Base-by-base conservation (phyloP, 1,284 basidiomycete species). In the Coniferiporia sulphurascens region DNA sequence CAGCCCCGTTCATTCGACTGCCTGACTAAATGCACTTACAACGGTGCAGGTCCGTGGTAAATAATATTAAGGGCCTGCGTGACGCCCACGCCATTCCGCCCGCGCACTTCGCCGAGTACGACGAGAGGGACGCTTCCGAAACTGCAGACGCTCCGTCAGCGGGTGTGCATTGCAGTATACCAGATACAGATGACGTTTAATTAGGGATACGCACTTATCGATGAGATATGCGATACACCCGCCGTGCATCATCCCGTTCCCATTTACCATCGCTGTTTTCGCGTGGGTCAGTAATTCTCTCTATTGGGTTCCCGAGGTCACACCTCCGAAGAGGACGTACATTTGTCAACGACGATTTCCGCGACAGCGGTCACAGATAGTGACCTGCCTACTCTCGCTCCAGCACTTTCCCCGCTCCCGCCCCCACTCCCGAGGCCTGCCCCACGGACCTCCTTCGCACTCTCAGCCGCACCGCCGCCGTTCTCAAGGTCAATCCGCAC, bases 201-300 rank as follows among this genome's bases (percentile, higher is more conserved):
- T 17, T 17, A 21, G 41, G 45, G 13, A 54, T 34, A 70, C 79
- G 56, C 62, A 85, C 84, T 86, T 87, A 72, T 89, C 87, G 55
- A 88, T 81, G 58, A 89, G 72, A 69, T 87, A 88, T 51, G 85
- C 83, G 43, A 88, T 68, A 56, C 85, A 86, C 46, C 84, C 86
- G 13, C 87, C 86, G 63, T 89, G 86, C 32, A 87, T 74, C 78
- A 86, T 85, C 1, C 84, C 83, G 35, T 85, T 84, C 13, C 86
- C 86, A 64, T 89, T 88, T 32, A 87, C 73, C 84, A 87, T 87
- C 61, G 79, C 86, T 86, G 61, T 50, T 48, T 51, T 59, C 36
- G 58, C 48, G 17, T 10, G 19, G 19, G 15, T 27, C 27, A 27
- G 22, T 50, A 53, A 50, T 32, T 32, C 34, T 19, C 54, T 64